These are phyloP conservation scores for Myriosclerotinia duriaeana DNA, from an alignment of 2,329 filamentous ascomycete species.

Conservation along the genomic window DNA sequence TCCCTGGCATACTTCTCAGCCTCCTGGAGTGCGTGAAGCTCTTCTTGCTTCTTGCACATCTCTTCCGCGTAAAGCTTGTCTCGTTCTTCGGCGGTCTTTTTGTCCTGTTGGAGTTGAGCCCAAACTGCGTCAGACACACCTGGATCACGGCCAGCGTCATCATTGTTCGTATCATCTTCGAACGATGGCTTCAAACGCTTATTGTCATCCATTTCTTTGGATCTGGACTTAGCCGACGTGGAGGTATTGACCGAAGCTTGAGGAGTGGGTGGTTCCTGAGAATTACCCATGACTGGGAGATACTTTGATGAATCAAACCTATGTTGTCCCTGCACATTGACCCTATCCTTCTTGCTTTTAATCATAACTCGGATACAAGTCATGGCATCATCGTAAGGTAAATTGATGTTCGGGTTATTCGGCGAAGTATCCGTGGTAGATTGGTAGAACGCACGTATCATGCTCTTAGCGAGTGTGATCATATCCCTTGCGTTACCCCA, in stretches of 20 bases:
- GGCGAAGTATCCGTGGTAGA: constrained; percentile 23
- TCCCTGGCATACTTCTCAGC: constrained; percentile 26
- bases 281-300: constrained; percentile 21
- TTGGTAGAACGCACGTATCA: constrained; percentile 42
- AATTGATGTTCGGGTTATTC: constrained; percentile 27
- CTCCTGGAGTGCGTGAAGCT: constrained; percentile 18
- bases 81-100: constrained; percentile 35
- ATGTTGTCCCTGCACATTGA: not conserved
- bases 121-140: constrained; percentile 61
- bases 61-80: not conserved
- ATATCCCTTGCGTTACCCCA: constrained; percentile 57
- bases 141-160: constrained; percentile 47
- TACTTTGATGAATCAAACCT: not conserved
- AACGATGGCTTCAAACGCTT: not conserved
- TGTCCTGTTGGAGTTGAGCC: constrained; percentile 58
- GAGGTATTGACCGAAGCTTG: not conserved
- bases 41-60: constrained; percentile 12
- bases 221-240: not conserved
- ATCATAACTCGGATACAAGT: constrained; percentile 35
- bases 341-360: constrained; percentile 25
- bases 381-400: constrained; percentile 29
- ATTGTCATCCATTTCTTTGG: not conserved
- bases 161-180: not conserved
- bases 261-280: constrained; percentile 4
- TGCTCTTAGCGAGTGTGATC: constrained; percentile 47